Base-by-base conservation (phyloP, 2,329 filamentous ascomycete species). In the Cladophialophora chaetospira region DNA sequence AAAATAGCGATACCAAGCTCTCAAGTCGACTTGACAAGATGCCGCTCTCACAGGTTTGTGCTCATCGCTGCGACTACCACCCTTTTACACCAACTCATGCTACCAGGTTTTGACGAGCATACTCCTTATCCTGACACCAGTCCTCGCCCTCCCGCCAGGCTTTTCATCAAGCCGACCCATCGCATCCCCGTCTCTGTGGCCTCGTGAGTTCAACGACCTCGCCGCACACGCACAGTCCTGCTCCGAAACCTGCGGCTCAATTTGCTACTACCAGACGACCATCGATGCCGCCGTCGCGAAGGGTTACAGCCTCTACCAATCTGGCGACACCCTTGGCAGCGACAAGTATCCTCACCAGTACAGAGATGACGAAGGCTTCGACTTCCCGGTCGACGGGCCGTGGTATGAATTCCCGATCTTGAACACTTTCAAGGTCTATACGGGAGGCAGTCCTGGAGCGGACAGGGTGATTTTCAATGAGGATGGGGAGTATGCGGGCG, bases 391-490 rank as follows among this genome's bases (percentile, higher is more conserved):
- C 4, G 61, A 68, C 3, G 82, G 81, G 0, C 82, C 83, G 0
- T 88, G 83, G 68, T 79, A 85, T 58, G 85, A 88, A 70, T 88
- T 86, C 69, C 85, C 85, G 1, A 76, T 88, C 51, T 62, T 81
- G 66, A 71, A 69, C 11, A 75, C 71, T 25, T 78, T 77, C 17
- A 63, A 68, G 1, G 68, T 79, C 1, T 87, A 85, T 68, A 77
- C 68, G 55, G 84, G 85, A 45, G 83, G 84, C 21, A 81, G 79
- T 1, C 87, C 87, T 1, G 86, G 87, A 33, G 73, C 87, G 15
- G 86, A 89, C 68, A 83, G 87, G 47, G 82, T 88, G 51, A 72
- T 88, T 28, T 84, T 89, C 73, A 86, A 83, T 67, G 75, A 67
- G 0, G 59, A 71, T 13, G 81, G 85, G 64, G 57, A 79, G 55